Percentiles rank a stretch among this genome's conserved stretches.
Evolutionary conservation across 2,329 filamentous ascomycete genomes (phyloP).

Genomic region (Neurospora sp.): DNA sequence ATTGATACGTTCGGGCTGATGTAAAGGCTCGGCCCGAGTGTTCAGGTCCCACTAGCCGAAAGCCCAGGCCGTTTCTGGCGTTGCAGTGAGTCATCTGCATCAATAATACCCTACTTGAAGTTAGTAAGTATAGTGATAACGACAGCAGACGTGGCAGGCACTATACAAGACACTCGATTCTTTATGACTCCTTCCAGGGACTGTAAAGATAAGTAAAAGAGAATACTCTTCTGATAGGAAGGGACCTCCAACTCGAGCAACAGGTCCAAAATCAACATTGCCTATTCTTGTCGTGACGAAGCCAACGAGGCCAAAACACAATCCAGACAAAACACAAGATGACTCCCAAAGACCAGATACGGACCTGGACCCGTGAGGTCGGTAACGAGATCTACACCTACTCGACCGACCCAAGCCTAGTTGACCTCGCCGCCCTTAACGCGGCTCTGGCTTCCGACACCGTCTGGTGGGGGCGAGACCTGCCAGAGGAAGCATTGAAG

Average conservation of each 20-base stretch:
- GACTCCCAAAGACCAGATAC: slow-evolving; percentile 1
- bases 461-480: slow-evolving; percentile 50
- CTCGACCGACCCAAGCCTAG: slow-evolving; percentile 48
- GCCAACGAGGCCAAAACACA: not conserved
- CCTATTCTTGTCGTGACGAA: not conserved
- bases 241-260: not conserved
- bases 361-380: slow-evolving; percentile 18
- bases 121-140: not conserved
- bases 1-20: not conserved
- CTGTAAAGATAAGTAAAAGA: not conserved
- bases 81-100: not conserved
- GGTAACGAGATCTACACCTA: slow-evolving; percentile 41
- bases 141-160: not conserved
- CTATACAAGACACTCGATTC: not conserved
- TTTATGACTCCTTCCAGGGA: not conserved
- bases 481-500: slow-evolving; percentile 37
- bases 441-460: slow-evolving; percentile 45
- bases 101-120: not conserved
- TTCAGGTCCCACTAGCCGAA: not conserved
- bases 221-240: not conserved
- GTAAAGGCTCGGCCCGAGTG: not conserved
- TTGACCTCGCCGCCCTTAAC: slow-evolving; percentile 46
- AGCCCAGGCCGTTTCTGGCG: not conserved
- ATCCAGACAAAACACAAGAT: not conserved
- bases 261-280: not conserved